These are phyloP conservation scores for Tetrapyrgos nigripes DNA, from an alignment of 1,284 basidiomycete genomes.

Conservation along the genomic window DNA sequence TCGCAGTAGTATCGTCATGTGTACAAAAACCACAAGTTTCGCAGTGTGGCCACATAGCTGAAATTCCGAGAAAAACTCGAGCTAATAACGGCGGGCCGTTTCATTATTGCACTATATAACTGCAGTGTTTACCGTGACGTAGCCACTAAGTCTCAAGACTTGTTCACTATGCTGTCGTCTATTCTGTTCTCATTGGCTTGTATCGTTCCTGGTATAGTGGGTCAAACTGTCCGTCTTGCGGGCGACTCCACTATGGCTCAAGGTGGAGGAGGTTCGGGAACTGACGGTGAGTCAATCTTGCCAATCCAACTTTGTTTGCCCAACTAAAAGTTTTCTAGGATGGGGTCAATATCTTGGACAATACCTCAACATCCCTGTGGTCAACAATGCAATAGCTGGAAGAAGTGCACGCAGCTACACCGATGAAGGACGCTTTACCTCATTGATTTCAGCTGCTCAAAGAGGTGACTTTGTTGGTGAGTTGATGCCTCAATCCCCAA, in stretches of 20 bases:
- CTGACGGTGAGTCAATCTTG: constrained; percentile 8
- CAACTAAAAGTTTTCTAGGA: constrained; percentile 32
- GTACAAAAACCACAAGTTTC: no score
- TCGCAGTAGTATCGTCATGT: no score
- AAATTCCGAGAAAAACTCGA: not conserved
- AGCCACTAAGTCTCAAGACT: not conserved
- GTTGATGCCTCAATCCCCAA: constrained; percentile 28
- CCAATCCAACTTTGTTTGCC: not conserved
- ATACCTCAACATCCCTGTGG: constrained; percentile 47
- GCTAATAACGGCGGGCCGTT: not conserved
- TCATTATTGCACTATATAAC: not conserved
- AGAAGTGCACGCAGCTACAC: constrained; percentile 53
- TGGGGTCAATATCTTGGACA: constrained; percentile 53
- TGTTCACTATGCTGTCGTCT: constrained; percentile 10
- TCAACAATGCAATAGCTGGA: constrained; percentile 53
- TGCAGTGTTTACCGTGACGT: not conserved
- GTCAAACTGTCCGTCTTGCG: constrained; percentile 50
- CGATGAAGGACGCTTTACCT: constrained; percentile 49
- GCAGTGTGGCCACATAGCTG: no score
- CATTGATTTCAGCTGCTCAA: constrained; percentile 43
- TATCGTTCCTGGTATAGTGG: constrained; percentile 8
- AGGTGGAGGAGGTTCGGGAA: constrained; percentile 39
- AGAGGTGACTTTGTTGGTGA: constrained; percentile 45
- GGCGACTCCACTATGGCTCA: constrained; percentile 55
- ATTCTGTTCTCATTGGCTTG: constrained; percentile 22